A percentile compares a stretch with the other conserved stretches of the same genome.
Conservation (phyloP, 2,329 filamentous ascomycete species). For the Fusarium virguliforme region DNA sequence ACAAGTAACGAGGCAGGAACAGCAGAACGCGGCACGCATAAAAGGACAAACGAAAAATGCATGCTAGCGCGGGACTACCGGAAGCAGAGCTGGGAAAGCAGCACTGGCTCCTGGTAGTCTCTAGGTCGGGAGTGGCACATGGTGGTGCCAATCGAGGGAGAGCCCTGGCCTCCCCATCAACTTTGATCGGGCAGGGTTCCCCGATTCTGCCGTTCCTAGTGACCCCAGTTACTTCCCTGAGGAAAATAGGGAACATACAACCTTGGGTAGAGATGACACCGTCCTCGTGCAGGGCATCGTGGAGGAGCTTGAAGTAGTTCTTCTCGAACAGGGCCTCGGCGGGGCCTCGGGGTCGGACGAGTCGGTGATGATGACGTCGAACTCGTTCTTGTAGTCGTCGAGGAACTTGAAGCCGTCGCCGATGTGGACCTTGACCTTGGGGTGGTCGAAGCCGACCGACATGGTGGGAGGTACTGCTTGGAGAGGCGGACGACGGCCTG, state of each 20-base stretch:
- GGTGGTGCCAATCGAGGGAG: slow-evolving; percentile 49
- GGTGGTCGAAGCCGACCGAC: slow-evolving; percentile 93
- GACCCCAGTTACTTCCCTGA: slow-evolving; percentile 59
- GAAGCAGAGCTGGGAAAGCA: slow-evolving; percentile 57
- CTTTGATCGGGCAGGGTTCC: slow-evolving; percentile 42
- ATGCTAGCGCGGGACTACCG: slow-evolving; percentile 58
- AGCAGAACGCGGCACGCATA: slow-evolving; percentile 42
- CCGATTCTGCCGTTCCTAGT: slow-evolving; percentile 55
- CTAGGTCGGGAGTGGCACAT: slow-evolving; percentile 52
- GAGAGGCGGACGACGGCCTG: slow-evolving; percentile 96
- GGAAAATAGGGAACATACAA: slow-evolving; percentile 90
- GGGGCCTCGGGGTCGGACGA: slow-evolving; percentile 96
- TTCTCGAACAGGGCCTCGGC: slow-evolving; percentile 98
- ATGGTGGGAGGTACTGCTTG: slow-evolving; percentile 97
- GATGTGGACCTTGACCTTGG: slow-evolving; percentile 92
- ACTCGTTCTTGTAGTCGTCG: slow-evolving; percentile 94
- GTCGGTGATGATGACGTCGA: slow-evolving; percentile 99
- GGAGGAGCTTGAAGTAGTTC: slow-evolving; percentile 96
- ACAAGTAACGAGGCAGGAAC: slow-evolving; percentile 43
- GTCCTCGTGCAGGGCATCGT: slow-evolving; percentile 90
- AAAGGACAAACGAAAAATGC: slow-evolving; percentile 33
- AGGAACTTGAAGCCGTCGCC: slow-evolving; percentile 99
- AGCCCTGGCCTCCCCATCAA: slow-evolving; percentile 37
- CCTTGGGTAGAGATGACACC: slow-evolving; percentile 99
- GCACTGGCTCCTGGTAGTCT: slow-evolving; percentile 59